Conservation (phyloP, 768 basidiomycete species). For the Mycena maculata region DNA sequence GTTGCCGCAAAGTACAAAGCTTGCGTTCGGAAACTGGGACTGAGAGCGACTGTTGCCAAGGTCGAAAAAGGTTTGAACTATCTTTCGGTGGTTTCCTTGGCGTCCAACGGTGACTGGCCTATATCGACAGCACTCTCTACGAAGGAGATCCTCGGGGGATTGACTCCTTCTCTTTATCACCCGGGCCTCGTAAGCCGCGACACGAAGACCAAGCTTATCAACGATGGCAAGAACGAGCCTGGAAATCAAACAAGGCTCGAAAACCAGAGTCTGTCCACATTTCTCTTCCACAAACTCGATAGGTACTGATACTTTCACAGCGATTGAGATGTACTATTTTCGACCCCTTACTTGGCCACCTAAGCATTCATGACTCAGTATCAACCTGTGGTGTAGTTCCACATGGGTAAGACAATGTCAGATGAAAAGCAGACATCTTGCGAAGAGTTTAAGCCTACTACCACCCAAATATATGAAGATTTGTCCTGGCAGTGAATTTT, state of each 20-base stretch:
- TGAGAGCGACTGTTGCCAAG: conserved; percentile 20
- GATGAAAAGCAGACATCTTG: too few relatives aligned
- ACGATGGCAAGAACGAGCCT: conserved; percentile 18
- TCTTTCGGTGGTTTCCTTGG: background rate
- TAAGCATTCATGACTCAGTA: too few relatives aligned
- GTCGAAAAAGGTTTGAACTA: conserved; percentile 13
- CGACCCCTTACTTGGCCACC: too few relatives aligned
- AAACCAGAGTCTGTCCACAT: conserved; percentile 9
- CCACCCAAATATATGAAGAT: too few relatives aligned
- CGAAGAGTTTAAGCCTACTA: too few relatives aligned
- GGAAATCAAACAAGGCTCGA: conserved; percentile 16
- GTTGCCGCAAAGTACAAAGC: conserved; percentile 11
- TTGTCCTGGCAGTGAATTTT: too few relatives aligned
- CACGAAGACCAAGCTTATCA: conserved; percentile 16
- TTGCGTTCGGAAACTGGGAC: conserved; percentile 15
- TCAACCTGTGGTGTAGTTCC: too few relatives aligned
- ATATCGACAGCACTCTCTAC: conserved; percentile 10
- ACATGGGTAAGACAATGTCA: too few relatives aligned
- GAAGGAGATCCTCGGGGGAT: conserved; percentile 18
- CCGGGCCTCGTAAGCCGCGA: conserved; percentile 11
- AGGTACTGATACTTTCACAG: background rate
- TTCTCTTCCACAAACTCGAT: background rate
- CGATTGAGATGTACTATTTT: conserved; percentile 4
- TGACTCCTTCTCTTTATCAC: conserved; percentile 19
- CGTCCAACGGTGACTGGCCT: background rate